Base-by-base conservation (phyloP, 192 early-diverging fungal genomes). In the Dimargaris cristalligena region DNA sequence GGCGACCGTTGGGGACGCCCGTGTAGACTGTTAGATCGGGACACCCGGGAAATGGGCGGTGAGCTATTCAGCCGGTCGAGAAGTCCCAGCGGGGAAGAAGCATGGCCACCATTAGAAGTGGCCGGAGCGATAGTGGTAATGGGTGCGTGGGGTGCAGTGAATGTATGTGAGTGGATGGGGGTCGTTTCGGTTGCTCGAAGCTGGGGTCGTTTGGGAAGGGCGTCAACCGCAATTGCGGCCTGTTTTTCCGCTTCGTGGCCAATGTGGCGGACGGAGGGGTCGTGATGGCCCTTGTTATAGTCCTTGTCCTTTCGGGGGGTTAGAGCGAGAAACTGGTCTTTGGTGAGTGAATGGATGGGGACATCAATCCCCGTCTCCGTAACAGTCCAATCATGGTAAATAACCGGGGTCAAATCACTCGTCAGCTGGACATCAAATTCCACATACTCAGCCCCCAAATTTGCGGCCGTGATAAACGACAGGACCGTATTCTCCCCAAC, bases 391-490 rank as follows among this genome's bases (percentile, higher is more conserved):
- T 97, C 92, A 61, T 97, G 94, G 66, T 97, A 97, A 35, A 97
- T 65, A 26, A 94, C 85, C 8, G 88, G 88, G 0, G 79, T 78
- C 62, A 78, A 66, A 63, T 97, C 92, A 60, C 87, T 87, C 10
- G 91, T 91, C 61, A 97, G 67, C 74, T 97, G 94, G 22, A 91
- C 89, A 62, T 97, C 91, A 77, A 97, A 94, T 67, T 97, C 94
- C 14, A 97, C 85, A 57, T 82, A 92, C 55, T 83, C 76, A 4
- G 83, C 91, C 46, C 94, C 94, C 30, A 87, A 70, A 10, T 80
- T 75, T n/a, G 80, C 78, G 1, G 92, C 91, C 2, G 85, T 83
- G 23, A 82, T 72, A 69, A 97, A 88, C 0, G 90, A 92, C 46
- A 87, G 69, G 2, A 88, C 73, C 0, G 94, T 95, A 69, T 97